These are phyloP conservation scores for Starmerella stellata DNA, from an alignment of 805 yeast genomes.

Conservation along the genomic window DNA sequence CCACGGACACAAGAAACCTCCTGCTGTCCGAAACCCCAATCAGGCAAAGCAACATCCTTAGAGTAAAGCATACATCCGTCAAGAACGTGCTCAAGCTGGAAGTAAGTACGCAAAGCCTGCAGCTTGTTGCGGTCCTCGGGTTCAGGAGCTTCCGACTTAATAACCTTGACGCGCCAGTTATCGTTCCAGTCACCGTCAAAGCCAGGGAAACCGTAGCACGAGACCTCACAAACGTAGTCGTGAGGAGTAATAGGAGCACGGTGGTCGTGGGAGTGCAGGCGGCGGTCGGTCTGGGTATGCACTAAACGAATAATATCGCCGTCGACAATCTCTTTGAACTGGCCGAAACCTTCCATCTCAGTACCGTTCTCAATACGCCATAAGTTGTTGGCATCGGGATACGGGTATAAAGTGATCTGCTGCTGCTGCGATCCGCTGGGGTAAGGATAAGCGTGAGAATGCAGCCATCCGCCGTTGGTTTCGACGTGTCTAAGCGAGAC, in stretches of 20 bases:
- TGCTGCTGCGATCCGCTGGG: constrained; percentile 53
- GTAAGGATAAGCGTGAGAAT: constrained; percentile 52
- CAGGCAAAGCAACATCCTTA: constrained; percentile 55
- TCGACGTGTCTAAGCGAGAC: constrained; percentile 53
- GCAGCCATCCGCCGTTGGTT: constrained; percentile 60
- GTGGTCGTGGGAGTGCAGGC: constrained; percentile 50
- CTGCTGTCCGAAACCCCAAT: constrained; percentile 68
- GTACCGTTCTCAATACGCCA: constrained; percentile 47
- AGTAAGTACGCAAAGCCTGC: constrained; percentile 46
- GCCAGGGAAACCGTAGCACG: constrained; percentile 46
- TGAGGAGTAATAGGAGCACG: constrained; percentile 83
- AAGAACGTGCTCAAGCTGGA: constrained; percentile 49
- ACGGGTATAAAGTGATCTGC: constrained; percentile 57
- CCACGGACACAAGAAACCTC: constrained; percentile 74
- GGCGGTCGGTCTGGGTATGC: constrained; percentile 50
- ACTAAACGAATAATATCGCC: constrained; percentile 46
- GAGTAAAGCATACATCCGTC: constrained; percentile 54
- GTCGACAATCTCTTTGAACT: constrained; percentile 33
- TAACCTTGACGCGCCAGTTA: constrained; percentile 45
- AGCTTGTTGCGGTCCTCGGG: constrained; percentile 21
- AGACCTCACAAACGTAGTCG: constrained; percentile 74
- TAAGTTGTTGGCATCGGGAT: constrained; percentile 46
- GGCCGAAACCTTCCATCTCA: constrained; percentile 25
- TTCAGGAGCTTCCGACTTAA: constrained; percentile 25
- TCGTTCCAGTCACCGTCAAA: constrained; percentile 52